These are phyloP conservation scores for Pleurotus giganteus DNA, from an alignment of 768 basidiomycete species.

Conservation along the genomic window DNA sequence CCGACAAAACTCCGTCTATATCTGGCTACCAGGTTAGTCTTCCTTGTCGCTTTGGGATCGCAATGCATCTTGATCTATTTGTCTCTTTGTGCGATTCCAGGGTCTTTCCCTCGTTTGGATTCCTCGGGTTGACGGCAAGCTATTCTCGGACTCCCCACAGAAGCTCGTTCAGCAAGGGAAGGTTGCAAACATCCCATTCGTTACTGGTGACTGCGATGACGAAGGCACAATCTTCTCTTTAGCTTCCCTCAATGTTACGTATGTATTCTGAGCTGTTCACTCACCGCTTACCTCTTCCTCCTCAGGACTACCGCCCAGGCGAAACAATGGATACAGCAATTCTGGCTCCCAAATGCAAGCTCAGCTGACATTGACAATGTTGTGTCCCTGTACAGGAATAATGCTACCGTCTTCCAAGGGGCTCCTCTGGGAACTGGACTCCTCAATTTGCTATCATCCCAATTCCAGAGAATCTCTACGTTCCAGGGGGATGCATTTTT, in stretches of 20 bases:
- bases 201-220: conserved; percentile 34
- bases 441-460: conserved; percentile 24
- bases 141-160: conserved; percentile 22
- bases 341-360: background rate
- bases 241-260: conserved; percentile 23
- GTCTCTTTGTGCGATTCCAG: conserved; percentile 18
- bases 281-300: conserved; percentile 8
- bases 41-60: background rate
- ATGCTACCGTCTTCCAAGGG: conserved; percentile 25
- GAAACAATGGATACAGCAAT: conserved; percentile 20
- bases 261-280: conserved; percentile 2
- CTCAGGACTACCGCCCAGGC: conserved; percentile 21
- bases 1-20: conserved; percentile 19
- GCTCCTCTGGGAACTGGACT: conserved; percentile 36
- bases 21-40: conserved; percentile 16
- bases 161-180: conserved; percentile 20
- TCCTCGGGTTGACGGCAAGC: conserved; percentile 27
- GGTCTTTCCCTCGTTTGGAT: conserved; percentile 30
- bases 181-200: conserved; percentile 31
- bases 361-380: background rate
- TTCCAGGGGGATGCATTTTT: conserved; percentile 35
- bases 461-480: conserved; percentile 36
- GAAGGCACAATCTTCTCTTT: conserved; percentile 33
- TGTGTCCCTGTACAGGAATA: conserved; percentile 15
- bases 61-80: background rate